Evolutionary conservation across 352 stramenopile species (phyloP).

Genomic region (Globisporangium canariense): DNA sequence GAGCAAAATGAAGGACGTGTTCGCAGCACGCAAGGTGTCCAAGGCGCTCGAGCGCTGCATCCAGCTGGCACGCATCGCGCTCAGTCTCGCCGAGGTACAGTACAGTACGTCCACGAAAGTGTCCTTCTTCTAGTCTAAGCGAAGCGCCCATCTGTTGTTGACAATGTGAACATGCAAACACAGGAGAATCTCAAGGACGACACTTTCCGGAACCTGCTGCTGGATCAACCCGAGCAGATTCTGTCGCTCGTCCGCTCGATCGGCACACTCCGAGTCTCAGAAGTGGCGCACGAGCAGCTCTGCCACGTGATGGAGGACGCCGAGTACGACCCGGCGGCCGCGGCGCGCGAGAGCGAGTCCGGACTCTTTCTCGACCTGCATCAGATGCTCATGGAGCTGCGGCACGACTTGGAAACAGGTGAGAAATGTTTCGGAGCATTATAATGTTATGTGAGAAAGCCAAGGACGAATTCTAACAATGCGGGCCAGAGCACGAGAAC

Average conservation of each 20-base stretch:
- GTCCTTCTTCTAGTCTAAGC: neutral
- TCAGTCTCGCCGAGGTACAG: conserved; percentile 27
- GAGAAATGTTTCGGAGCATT: neutral
- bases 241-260: conserved; percentile 27
- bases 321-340: conserved; percentile 46
- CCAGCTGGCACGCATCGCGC: conserved; percentile 29
- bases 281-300: conserved; percentile 39
- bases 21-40: conserved; percentile 49
- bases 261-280: conserved; percentile 23
- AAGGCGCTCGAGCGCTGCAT: conserved; percentile 45
- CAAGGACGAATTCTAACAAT: neutral
- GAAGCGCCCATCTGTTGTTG: conserved; percentile 6
- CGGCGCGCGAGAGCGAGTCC: conserved; percentile 55
- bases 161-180: neutral
- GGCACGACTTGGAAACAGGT: conserved; percentile 32
- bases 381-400: conserved; percentile 28
- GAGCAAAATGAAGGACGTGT: conserved; percentile 47
- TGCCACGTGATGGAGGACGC: conserved; percentile 49
- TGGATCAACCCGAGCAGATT: conserved; percentile 40
- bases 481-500: conserved; percentile 30
- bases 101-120: neutral
- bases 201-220: conserved; percentile 37
- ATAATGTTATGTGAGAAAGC: neutral
- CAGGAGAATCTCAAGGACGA: conserved; percentile 38
- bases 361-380: conserved; percentile 67